Percentiles rank a stretch among this genome's conserved stretches.
Conservation (phyloP, 352 stramenopile species). For the Globisporangium perplexum region DNA sequence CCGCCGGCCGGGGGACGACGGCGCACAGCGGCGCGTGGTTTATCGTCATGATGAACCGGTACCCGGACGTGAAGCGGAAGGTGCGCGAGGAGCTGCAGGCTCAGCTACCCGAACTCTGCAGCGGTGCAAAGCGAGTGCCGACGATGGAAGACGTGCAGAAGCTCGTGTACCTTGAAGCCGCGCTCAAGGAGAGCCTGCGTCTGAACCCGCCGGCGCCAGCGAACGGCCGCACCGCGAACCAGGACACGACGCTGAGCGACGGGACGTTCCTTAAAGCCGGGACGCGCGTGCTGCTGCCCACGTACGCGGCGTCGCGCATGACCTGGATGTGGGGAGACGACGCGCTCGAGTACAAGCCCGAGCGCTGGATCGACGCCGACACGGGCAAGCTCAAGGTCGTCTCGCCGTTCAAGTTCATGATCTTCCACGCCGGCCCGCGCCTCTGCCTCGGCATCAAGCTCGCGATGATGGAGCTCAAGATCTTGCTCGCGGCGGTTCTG, state of each 20-base stretch:
- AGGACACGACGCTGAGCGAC: conserved; percentile 54
- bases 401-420: conserved; percentile 61
- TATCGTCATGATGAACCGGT: conserved; percentile 65
- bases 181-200: conserved; percentile 59
- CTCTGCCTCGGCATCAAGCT: conserved; percentile 56
- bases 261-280: conserved; percentile 49
- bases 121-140: conserved; percentile 12
- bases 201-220: conserved; percentile 54
- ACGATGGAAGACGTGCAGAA: conserved; percentile 37
- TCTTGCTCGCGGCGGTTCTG: conserved; percentile 35
- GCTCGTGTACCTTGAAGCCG: conserved; percentile 60
- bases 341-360: conserved; percentile 52
- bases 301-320: conserved; percentile 54
- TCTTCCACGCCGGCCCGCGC: conserved; percentile 60
- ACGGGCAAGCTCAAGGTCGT: conserved; percentile 27
- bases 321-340: conserved; percentile 56
- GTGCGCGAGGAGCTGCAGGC: conserved; percentile 43
- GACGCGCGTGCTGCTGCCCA: conserved; percentile 42
- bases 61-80: conserved; percentile 34
- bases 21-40: conserved; percentile 57
- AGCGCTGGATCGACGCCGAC: conserved; percentile 53
- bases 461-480: conserved; percentile 58
- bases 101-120: conserved; percentile 31
- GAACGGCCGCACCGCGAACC: conserved; percentile 34
- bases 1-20: conserved; percentile 71